Evolutionary conservation across 148 eudicot species (phyloP), one percentile per base, ranked within the genome.

Genomic region (Diospyros lotus): DNA sequence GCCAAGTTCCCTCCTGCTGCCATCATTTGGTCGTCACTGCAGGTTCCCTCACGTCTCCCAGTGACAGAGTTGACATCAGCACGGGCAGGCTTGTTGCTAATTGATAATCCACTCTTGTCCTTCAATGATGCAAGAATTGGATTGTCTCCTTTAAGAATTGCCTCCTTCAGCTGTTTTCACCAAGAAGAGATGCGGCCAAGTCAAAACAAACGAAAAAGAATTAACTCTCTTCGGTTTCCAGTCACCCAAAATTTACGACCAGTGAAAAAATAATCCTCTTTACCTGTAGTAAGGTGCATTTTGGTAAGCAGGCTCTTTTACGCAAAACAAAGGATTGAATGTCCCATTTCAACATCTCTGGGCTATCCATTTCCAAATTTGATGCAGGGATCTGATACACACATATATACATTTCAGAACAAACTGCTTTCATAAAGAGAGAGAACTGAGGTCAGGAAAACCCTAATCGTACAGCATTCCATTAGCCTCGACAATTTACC

Each of bases 271-370:
- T 41, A 58, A 39, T 53, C 66, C 42, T 28, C 43, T 55, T 66
- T 76, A 93, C 97, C 91, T 87, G 73, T 73, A 82, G 83, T 66
- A 94, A 79, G 70, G 86, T 64, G 82, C 78, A 72, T 73, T 58
- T 84, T 6, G 88, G 80, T 68, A 86, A 80, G 73, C 45, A 70
- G 61, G 86, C 68, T 79, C 80, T 91, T 82, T 87, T 87, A n/a
- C 64, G 80, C 76, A 45, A 59, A 10, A 94, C 58, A 71, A 86
- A 90, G 28, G 86, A 64, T 38, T 70, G 80, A 66, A 89, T 38
- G 76, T 87, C 78, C 68, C 77, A 75, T 55, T 82, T 81, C 42
- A 77, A 73, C 75, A 73, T 80, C 65, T 81, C 86, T 42, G 78
- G 65, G 12, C 52, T 80, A 72, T 58, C 80, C 68, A 71, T 63